Base-by-base conservation (phyloP, 768 basidiomycete genomes). In the Mycena rosella region DNA sequence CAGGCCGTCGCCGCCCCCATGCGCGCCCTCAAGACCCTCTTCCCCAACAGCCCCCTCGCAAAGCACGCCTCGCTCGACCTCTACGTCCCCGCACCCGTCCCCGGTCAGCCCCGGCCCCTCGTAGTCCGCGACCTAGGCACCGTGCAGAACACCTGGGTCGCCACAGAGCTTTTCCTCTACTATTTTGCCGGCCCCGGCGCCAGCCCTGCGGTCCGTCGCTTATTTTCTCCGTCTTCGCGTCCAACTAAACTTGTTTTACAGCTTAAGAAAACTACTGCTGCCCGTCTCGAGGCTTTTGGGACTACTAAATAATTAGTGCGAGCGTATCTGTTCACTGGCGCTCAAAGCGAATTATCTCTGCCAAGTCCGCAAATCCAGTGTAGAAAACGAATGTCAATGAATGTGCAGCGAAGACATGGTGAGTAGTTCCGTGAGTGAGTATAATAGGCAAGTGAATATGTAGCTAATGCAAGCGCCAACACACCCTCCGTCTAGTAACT, bases 61-160 rank as follows among this genome's bases (percentile, higher is more conserved):
- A 94, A 94, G 73, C 86, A 89, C 70, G 80, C 83, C 9, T 86
- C 92, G 14, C 81, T 94, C 27, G 93, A 95, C 72, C 85, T 94
- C 42, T 84, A 91, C 52, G 80, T 94, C 44, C 81, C 88, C 2
- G 84, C 88, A 4, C 91, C 92, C 18, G 81, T 84, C 20, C 75
- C 83, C 13, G 82, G 80, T 22, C 82, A 80, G 63, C 85, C 83
- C 26, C 86, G 92, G 30, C 79, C 83, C 22, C 75, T 94, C 51
- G 81, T 92, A 22, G 88, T 93, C 74, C 84, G 90, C 45, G 93
- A 94, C 73, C 78, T 96, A 53, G 94, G 94, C 36, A 78, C 85
- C 0, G 83, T 96, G 26, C 89, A 92, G 70, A 88, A 82, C 74
- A 85, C 89, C 70, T 95, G 92, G 92, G 85, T 95, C 17, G 88